Evolutionary conservation across 2,329 filamentous ascomycete genomes (phyloP), one percentile per base, ranked within the genome.

Genomic region (Ophiocordyceps australis): DNA sequence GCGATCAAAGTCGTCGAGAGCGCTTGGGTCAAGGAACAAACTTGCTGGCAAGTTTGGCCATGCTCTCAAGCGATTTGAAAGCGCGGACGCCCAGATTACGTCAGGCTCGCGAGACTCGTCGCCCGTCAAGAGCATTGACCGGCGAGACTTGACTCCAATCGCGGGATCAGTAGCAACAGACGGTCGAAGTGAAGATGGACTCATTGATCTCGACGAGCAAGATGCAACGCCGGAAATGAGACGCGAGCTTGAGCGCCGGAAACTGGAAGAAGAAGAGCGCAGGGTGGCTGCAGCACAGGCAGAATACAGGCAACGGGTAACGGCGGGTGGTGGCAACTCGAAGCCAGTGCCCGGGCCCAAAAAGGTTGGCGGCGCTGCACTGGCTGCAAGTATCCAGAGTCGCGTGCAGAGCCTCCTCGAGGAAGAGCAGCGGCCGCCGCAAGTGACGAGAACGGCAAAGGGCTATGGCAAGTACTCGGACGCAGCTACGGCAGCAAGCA

Each of bases 11-110:
- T 51, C 92, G 2, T 62, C 77, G 28, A 72, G 75, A 1, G 51
- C 81, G 12, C 71, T 76, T 6, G 72, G 71, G 20, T 78, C 77
- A 15, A 92, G 89, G 49, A 80, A 71, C 30, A 70, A 92, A 20
- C 59, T 94, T n/a, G 75, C 74, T 5, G 80, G 83, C 14, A 82
- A 77, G 38, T 94, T 95, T 46, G 82, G 85, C 1, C 85, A 94
- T 40, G 85, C 86, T 4, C 94, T 95, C 54, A 82, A 86, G 42
- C 68, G 78, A 5, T 95, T 95, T 38, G 89, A 98, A 47, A 62
- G 57, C 14, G 65, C 58, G 31, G 48, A 31, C 41, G 39, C 35
- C 23, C 30, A 43, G 25, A 14, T 34, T 36, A 9, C 40, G 38
- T 11, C 44, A 37, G 26, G 25, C n/a, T 41, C 38, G 6, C 52